phyloP scores from a whole-genome alignment of 352 stramenopile species.

The Globisporangium megalacanthum region DNA sequence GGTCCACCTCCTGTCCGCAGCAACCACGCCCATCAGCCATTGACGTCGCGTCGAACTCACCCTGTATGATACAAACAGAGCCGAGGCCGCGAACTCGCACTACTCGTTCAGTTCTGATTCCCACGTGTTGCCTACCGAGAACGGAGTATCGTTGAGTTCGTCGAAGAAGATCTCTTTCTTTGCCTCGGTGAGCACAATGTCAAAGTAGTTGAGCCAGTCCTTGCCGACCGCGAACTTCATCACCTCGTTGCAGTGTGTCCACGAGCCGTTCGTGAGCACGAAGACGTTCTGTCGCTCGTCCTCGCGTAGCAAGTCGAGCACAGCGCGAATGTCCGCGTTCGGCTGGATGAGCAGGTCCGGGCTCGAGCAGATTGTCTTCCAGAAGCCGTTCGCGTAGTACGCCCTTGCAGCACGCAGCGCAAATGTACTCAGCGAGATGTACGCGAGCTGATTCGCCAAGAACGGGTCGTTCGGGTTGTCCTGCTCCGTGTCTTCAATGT shows the following conservation, averaged over 20 bases:
- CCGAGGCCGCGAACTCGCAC: neutral
- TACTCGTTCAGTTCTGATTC: neutral
- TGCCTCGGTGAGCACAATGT: slow-evolving; percentile 41
- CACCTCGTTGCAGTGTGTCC: slow-evolving; percentile 49
- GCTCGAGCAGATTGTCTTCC: slow-evolving; percentile 34
- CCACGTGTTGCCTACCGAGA: slow-evolving; percentile 21
- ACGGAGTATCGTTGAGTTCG: slow-evolving; percentile 38
- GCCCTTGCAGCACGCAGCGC: slow-evolving; percentile 31
- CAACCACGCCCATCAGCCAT: too few species aligned
- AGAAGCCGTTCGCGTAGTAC: slow-evolving; percentile 44
- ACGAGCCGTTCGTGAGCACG: slow-evolving; percentile 46
- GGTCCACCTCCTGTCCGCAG: slow-evolving; percentile 20
- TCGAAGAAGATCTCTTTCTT: slow-evolving; percentile 57
- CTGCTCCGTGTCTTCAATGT: slow-evolving; percentile 22
- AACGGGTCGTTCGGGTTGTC: slow-evolving; percentile 44
- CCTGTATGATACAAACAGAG: too few species aligned
- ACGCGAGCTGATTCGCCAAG: slow-evolving; percentile 32
- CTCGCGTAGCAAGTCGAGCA: slow-evolving; percentile 28
- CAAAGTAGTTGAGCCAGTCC: slow-evolving; percentile 43
- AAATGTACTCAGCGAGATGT: slow-evolving; percentile 36
- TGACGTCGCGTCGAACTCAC: too few species aligned
- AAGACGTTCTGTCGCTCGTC: slow-evolving; percentile 34
- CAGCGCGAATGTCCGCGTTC: slow-evolving; percentile 32
- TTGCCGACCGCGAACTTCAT: slow-evolving; percentile 40
- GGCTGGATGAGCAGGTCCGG: slow-evolving; percentile 38